phyloP scores from a whole-genome alignment of 768 basidiomycete species.

The Psilocybe cyanescens region DNA sequence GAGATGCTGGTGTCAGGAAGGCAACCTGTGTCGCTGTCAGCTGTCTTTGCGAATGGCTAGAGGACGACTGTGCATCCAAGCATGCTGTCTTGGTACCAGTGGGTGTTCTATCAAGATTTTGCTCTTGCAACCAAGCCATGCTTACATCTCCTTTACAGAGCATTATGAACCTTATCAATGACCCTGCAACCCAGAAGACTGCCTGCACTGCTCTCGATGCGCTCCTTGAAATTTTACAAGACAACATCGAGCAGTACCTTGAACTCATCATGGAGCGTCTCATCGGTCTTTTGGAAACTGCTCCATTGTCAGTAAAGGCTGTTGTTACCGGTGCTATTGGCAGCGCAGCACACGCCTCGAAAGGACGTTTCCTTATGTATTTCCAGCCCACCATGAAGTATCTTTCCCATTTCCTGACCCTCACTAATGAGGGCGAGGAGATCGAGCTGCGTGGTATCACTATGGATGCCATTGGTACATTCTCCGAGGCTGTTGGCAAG shows the following conservation, averaged over 20 bases:
- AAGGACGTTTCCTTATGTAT: slow-evolving; percentile 89
- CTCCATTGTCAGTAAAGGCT: slow-evolving; percentile 85
- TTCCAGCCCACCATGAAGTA: slow-evolving; percentile 91
- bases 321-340: slow-evolving; percentile 98
- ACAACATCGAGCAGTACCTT: slow-evolving; percentile 90
- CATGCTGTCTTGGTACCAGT: slow-evolving; percentile 89
- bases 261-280: slow-evolving; percentile 95
- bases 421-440: slow-evolving; percentile 90
- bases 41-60: slow-evolving; percentile 96
- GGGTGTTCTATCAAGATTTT: slow-evolving; percentile 28
- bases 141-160: slow-evolving; percentile 46
- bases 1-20: slow-evolving; percentile 85
- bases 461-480: slow-evolving; percentile 98
- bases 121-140: neutral
- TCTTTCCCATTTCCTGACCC: slow-evolving; percentile 85
- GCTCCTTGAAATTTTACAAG: slow-evolving; percentile 91
- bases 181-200: slow-evolving; percentile 82
- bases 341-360: slow-evolving; percentile 95
- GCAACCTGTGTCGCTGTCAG: slow-evolving; percentile 96
- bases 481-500: slow-evolving; percentile 95
- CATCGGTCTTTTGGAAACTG: slow-evolving; percentile 81
- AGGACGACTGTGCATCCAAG: slow-evolving; percentile 86
- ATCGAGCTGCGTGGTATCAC: slow-evolving; percentile 94
- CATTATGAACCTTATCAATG: slow-evolving; percentile 90
- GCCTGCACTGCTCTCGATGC: slow-evolving; percentile 99